Evolutionary conservation across 2,329 filamentous ascomycete species (phyloP).

Genomic region (Pseudogymnoascus sp.): DNA sequence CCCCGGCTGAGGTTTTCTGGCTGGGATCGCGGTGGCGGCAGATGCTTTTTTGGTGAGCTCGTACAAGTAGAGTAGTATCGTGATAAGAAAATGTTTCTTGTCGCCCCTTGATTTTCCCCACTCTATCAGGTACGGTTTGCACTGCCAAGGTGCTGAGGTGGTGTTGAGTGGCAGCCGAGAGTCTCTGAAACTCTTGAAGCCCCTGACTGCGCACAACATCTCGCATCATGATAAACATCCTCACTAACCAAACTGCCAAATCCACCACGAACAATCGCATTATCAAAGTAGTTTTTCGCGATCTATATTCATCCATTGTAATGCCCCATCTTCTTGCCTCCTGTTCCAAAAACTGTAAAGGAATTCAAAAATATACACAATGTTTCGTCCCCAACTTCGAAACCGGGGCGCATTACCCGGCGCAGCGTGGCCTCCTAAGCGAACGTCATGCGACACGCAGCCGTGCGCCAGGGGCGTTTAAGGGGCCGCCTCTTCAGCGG

Average conservation of each 20-base stretch:
- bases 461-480: slow-evolving; percentile 6
- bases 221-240: not conserved
- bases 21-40: not conserved
- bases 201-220: not conserved
- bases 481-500: slow-evolving; percentile 1
- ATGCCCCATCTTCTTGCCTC: not conserved
- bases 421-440: not conserved
- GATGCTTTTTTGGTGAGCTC: not conserved
- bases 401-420: slow-evolving; percentile 3
- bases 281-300: not conserved
- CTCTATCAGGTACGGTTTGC: not conserved
- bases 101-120: not conserved
- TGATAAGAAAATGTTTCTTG: not conserved
- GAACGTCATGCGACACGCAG: not conserved
- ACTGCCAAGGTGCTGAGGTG: not conserved
- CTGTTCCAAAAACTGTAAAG: not conserved
- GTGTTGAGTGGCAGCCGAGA: not conserved
- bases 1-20: not conserved
- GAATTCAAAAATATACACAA: not conserved
- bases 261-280: not conserved
- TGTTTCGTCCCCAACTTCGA: not conserved
- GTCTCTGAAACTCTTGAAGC: not conserved
- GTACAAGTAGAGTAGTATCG: not conserved
- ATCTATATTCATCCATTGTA: not conserved
- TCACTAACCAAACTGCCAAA: not conserved